A percentile compares a stretch with the other conserved stretches of the same genome.
Conservation (phyloP, 2,329 filamentous ascomycete species). For the Botrytis hyacinthi region DNA sequence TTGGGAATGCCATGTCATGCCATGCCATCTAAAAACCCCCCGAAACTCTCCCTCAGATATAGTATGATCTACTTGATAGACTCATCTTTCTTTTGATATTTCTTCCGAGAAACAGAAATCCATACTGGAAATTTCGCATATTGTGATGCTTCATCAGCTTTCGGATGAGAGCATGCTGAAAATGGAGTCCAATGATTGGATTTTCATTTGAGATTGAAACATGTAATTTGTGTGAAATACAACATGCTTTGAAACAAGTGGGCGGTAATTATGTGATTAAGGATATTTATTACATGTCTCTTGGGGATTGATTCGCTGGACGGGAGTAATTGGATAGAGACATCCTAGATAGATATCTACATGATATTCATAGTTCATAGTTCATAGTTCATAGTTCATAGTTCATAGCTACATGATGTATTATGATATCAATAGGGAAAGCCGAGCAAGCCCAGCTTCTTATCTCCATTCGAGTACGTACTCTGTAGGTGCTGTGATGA, state of each 20-base stretch:
- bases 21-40: neutral
- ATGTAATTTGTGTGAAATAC: slow-evolving; percentile 9
- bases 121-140: neutral
- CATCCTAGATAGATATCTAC: no score
- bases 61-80: slow-evolving; percentile 1
- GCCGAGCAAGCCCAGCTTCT: neutral
- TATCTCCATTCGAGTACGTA: neutral
- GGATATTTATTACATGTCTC: neutral
- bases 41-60: neutral
- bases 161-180: neutral
- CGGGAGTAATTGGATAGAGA: neutral
- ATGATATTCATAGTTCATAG: no score
- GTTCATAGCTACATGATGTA: neutral
- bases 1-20: neutral
- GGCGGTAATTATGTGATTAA: neutral
- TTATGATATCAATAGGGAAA: neutral
- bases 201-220: slow-evolving; percentile 18
- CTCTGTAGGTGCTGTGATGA: neutral
- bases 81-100: neutral
- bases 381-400: no score
- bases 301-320: neutral
- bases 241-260: slow-evolving; percentile 9
- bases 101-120: neutral
- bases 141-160: neutral
- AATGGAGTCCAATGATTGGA: neutral